phyloP scores from a whole-genome alignment of 192 early-diverging fungal genomes.

The Coemansia biformis region DNA sequence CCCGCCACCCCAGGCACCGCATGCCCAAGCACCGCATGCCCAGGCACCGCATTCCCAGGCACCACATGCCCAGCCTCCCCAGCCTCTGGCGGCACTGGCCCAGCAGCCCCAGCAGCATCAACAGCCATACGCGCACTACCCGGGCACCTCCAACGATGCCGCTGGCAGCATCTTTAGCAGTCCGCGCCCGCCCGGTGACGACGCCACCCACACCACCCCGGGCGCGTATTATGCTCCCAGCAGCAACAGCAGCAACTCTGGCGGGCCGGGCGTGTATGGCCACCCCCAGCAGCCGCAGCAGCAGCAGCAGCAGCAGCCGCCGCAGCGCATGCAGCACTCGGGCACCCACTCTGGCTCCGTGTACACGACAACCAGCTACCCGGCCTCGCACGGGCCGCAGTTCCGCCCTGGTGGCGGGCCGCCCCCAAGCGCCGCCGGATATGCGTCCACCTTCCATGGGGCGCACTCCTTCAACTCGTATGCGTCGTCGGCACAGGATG shows the following conservation, averaged over 20 bases:
- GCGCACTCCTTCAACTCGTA: slow-evolving; percentile 4
- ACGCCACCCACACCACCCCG: neutral
- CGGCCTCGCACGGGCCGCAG: slow-evolving; percentile 4
- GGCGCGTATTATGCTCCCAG: slow-evolving; percentile 15
- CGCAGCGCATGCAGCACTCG: neutral
- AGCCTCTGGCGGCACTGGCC: neutral
- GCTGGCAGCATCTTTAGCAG: slow-evolving; percentile 9
- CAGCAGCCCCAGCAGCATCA: slow-evolving; percentile 4
- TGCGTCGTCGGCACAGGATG: neutral
- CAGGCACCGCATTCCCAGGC: neutral
- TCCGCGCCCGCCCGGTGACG: slow-evolving; percentile 1
- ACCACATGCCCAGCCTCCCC: neutral
- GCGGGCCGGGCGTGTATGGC: neutral
- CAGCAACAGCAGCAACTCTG: slow-evolving; percentile 10
- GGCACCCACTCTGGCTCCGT: slow-evolving; percentile 2
- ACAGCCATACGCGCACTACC: slow-evolving; percentile 3
- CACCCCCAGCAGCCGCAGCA: slow-evolving; percentile 5
- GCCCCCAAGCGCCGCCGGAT: neutral
- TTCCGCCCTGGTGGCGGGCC: neutral
- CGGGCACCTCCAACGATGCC: slow-evolving; percentile 2
- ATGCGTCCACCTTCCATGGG: slow-evolving; percentile 12
- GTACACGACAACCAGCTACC: slow-evolving; percentile 8
- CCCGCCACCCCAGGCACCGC: neutral
- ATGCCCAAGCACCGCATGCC: neutral
- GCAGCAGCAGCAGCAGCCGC: slow-evolving; percentile 8